phyloP scores from a whole-genome alignment of 805 yeast genomes.

The Tetrapisispora namnaoensis region DNA sequence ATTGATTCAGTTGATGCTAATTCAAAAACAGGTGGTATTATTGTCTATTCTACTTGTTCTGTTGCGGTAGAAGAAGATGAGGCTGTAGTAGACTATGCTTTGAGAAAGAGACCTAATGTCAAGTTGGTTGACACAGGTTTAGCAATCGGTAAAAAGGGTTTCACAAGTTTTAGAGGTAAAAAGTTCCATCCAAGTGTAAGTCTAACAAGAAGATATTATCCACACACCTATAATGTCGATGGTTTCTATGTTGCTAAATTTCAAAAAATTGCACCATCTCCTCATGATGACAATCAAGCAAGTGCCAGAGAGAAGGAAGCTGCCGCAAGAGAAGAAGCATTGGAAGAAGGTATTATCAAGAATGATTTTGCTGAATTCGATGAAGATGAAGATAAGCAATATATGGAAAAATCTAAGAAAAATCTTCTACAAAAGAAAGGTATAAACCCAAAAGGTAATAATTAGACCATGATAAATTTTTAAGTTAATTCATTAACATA shows the following conservation, averaged over 20 bases:
- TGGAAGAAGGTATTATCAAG: constrained; percentile 71
- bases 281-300: constrained; percentile 75
- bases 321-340: constrained; percentile 70
- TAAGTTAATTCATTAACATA: not conserved
- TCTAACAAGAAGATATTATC: constrained; percentile 90
- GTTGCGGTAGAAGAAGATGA: constrained; percentile 98
- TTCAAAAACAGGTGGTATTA: constrained; percentile 83
- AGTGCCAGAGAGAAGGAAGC: constrained; percentile 82
- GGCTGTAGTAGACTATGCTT: constrained; percentile 95
- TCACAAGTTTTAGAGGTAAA: constrained; percentile 87
- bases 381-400: constrained; percentile 60
- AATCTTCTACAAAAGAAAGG: constrained; percentile 60
- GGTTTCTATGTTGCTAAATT: constrained; percentile 97
- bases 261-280: constrained; percentile 79
- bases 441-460: constrained; percentile 47
- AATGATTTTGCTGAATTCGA: constrained; percentile 82
- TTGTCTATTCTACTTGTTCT: constrained; percentile 97
- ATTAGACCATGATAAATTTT: constrained; percentile 4
- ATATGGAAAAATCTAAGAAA: constrained; percentile 61
- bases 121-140: constrained; percentile 87
- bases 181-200: constrained; percentile 68
- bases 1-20: constrained; percentile 95
- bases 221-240: constrained; percentile 97
- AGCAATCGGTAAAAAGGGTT: constrained; percentile 92
- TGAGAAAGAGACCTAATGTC: constrained; percentile 92